Percentiles rank a stretch among this genome's conserved stretches.
Conservation (phyloP, 345 rosid genomes). For the Trapa bicornis region DNA sequence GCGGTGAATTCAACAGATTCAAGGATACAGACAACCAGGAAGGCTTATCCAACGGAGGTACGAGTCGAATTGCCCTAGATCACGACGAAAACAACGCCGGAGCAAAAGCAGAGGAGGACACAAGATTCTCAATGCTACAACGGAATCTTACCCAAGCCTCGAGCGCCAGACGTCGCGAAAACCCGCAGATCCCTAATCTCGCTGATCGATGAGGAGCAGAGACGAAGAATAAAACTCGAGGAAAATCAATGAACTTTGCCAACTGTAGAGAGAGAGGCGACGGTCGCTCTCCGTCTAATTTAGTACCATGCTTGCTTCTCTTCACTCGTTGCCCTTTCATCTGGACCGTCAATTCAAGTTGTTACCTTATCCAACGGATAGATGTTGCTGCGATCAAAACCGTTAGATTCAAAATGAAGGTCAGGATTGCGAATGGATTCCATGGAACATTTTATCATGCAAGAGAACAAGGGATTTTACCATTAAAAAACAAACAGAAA, state of each 20-base stretch:
- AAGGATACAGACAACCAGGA: not conserved
- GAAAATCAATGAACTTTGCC: not conserved
- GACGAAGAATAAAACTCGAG: constrained; percentile 2
- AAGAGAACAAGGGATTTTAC: no score
- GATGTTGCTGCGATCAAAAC: not conserved
- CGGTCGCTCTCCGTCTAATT: not conserved
- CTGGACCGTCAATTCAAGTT: constrained; percentile 8
- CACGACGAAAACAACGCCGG: not conserved
- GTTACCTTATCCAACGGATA: constrained; percentile 5
- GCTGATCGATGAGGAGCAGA: not conserved
- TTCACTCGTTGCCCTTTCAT: not conserved
- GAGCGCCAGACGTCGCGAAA: not conserved
- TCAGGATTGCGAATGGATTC: not conserved
- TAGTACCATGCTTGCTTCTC: not conserved
- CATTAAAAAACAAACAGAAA: no score
- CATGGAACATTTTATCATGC: not conserved
- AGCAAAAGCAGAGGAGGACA: not conserved
- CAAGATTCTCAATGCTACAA: not conserved
- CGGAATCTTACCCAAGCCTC: not conserved
- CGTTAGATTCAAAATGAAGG: constrained; percentile 10
- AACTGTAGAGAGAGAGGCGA: constrained; percentile 2
- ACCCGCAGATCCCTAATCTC: not conserved
- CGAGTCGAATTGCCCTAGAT: not conserved
- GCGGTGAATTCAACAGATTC: not conserved
- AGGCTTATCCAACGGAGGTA: not conserved